Conservation (phyloP, 257 asterid species). For the Solanum paucissectum region DNA sequence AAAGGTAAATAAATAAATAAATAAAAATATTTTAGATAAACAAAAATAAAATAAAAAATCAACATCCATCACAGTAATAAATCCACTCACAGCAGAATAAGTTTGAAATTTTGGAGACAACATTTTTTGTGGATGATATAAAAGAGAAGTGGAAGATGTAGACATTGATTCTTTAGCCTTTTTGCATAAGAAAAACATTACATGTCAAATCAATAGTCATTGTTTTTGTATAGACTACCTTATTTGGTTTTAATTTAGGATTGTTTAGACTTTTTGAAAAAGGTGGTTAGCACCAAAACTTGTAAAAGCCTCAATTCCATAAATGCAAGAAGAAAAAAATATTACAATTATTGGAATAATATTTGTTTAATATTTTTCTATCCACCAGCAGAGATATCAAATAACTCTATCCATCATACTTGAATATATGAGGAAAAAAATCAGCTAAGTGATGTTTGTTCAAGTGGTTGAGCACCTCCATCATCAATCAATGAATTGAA, state of each 20-base stretch:
- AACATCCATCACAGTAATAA: not conserved
- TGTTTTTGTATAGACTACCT: not conserved
- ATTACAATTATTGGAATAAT: not conserved
- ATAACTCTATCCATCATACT: not conserved
- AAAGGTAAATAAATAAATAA: not conserved
- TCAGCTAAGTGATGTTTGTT: too few species aligned
- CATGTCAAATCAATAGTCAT: not conserved
- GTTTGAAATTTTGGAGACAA: not conserved
- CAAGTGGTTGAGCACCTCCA: not conserved
- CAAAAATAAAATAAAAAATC: not conserved
- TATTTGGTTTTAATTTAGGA: not conserved
- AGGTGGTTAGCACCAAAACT: not conserved
- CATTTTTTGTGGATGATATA: not conserved
- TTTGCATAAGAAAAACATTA: not conserved
- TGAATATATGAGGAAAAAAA: too few species aligned
- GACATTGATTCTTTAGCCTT: constrained; percentile 1
- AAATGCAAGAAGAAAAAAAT: not conserved
- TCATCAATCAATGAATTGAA: too few species aligned
- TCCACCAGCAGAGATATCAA: not conserved
- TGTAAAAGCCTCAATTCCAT: not conserved
- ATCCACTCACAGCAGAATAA: not conserved
- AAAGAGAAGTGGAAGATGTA: not conserved
- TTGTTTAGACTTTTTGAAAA: not conserved
- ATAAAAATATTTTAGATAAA: not conserved
- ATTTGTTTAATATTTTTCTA: not conserved